A percentile compares a stretch with the other conserved stretches of the same genome.
phyloP scores from a whole-genome alignment of 306 rosid genomes.

The Abrus precatorius region DNA sequence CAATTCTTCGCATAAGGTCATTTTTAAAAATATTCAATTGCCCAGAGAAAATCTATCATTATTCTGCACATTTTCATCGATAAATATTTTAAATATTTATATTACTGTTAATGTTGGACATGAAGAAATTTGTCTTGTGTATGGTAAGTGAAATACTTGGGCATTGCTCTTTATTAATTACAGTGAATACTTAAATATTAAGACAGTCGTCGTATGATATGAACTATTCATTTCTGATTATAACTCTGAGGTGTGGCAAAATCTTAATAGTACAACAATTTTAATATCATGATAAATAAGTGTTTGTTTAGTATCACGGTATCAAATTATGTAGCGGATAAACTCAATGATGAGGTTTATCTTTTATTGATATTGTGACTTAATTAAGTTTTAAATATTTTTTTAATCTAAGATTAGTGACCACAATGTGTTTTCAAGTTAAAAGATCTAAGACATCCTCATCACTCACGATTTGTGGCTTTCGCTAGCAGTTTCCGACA shows the following conservation, averaged over 20 bases:
- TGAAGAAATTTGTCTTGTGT: not conserved
- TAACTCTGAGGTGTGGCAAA: not conserved
- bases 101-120: not conserved
- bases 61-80: not conserved
- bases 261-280: no score
- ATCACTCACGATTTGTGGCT: no score
- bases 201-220: not conserved
- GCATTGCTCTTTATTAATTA: not conserved
- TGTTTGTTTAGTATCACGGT: no score
- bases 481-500: no score
- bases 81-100: not conserved
- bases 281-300: no score
- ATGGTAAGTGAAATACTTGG: slow-evolving; percentile 3
- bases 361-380: no score
- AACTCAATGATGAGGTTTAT: no score
- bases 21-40: not conserved
- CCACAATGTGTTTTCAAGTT: no score
- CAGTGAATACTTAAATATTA: not conserved
- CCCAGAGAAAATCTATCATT: not conserved
- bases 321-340: no score
- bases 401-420: no score
- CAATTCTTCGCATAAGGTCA: not conserved
- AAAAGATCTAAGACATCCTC: no score
- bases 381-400: no score
- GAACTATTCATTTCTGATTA: not conserved